Evolutionary conservation across 2,329 filamentous ascomycete genomes (phyloP), one percentile per base, ranked within the genome.

Genomic region (Exophiala lecanii-corni): DNA sequence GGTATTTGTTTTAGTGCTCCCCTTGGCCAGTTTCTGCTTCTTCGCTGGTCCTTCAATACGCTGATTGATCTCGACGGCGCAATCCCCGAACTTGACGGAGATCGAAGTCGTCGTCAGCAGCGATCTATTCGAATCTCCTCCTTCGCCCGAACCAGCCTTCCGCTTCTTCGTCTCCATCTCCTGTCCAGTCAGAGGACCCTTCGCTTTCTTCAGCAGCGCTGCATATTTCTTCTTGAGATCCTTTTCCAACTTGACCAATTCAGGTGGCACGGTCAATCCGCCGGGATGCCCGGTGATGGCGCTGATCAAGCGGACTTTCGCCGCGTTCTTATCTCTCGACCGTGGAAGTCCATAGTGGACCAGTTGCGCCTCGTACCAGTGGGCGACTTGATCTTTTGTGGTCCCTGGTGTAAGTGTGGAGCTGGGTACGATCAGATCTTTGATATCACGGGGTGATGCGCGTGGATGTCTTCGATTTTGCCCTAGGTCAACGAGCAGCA

Each of bases 301-400:
- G 49, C 79, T 73, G n/a, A 74, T 67, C 12, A 84, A 61, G 2
- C 78, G 65, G 63, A 79, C 72, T 43, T 78, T 76, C 7, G 78
- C 78, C 0, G 72, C 70, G 16, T 74, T 70, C 60, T 82, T 82
- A 33, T 70, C 69, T 54, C 77, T 78, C 13, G 75, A 77, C 0
- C 70, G 68, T 5, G 64, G 66, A 0, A 83, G 65, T 1, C 76
- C 78, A 60, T 82, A 82, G 60, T 83, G 79, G 3, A 79, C 60
- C 9, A 82, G 67, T 49, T 83, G 78, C 0, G 79, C 77, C 49
- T 78, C 72, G 45, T 78, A 82, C 73, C 74, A 83, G 50, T 81
- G 76, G 1, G 68, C 76, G 1, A 76, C 71, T 32, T 70, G 70
- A 53, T 81, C 75, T 33, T 71, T 67, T 12, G 23, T 16, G 5